phyloP scores from a whole-genome alignment of 129 eudicot genomes.

The Lonicera japonica region DNA sequence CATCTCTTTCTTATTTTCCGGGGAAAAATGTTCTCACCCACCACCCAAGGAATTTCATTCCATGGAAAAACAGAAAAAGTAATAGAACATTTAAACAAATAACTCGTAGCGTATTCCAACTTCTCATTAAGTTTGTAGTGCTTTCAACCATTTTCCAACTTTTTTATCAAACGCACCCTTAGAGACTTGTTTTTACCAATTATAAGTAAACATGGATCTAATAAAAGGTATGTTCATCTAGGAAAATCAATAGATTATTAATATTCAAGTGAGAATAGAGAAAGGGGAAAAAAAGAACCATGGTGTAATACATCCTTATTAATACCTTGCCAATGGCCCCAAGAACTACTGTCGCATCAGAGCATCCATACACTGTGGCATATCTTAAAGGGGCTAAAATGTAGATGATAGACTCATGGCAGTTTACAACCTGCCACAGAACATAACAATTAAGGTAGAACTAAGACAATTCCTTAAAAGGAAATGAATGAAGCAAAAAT shows the following conservation, averaged over 20 bases:
- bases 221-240: background rate
- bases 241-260: background rate
- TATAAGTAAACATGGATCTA: background rate
- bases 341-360: constrained; percentile 91
- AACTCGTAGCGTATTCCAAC: too few species aligned
- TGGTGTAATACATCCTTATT: background rate
- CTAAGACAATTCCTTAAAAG: background rate
- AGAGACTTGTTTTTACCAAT: background rate
- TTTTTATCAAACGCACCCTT: too few species aligned
- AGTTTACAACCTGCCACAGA: constrained; percentile 65
- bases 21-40: too few species aligned
- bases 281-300: background rate
- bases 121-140: too few species aligned
- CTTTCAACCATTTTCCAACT: too few species aligned
- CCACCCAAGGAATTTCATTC: too few species aligned
- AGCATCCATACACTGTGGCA: constrained; percentile 94
- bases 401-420: constrained; percentile 92
- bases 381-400: constrained; percentile 84
- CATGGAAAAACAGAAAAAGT: too few species aligned
- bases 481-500: background rate
- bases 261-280: too few species aligned
- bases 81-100: too few species aligned
- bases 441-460: constrained; percentile 4
- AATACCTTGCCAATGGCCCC: constrained; percentile 99
- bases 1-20: too few species aligned